Conservation (phyloP, 2,329 filamentous ascomycete genomes). For the Pseudocercospora fijiensis region DNA sequence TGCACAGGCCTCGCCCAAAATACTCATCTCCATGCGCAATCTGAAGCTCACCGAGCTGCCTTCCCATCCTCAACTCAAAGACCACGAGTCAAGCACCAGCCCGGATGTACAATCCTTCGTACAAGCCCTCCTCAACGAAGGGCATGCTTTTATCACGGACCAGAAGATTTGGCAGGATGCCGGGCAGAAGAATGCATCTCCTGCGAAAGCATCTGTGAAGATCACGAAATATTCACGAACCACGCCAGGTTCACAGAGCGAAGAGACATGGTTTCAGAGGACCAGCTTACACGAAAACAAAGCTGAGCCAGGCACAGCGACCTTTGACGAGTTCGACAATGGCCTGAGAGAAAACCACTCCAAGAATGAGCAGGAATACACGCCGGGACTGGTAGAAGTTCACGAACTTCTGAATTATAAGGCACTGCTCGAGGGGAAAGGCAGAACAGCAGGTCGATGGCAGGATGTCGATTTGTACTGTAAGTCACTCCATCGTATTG, state of each 20-base stretch:
- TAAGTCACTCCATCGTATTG: neutral
- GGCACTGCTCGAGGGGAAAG: conserved; percentile 29
- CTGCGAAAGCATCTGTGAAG: conserved; percentile 55
- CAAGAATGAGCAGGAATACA: conserved; percentile 58
- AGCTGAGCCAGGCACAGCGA: conserved; percentile 54
- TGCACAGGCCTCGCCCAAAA: neutral
- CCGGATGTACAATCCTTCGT: conserved; percentile 55
- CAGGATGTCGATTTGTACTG: conserved; percentile 40
- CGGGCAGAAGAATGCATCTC: conserved; percentile 57
- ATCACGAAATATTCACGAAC: conserved; percentile 50
- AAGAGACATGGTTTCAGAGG: conserved; percentile 64
- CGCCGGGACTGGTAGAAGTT: conserved; percentile 55
- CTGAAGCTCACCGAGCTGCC: conserved; percentile 37
- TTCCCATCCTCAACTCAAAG: conserved; percentile 34
- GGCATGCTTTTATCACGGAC: conserved; percentile 58
- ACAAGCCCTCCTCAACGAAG: conserved; percentile 56
- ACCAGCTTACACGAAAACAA: conserved; percentile 61
- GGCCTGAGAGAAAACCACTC: conserved; percentile 61
- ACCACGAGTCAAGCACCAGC: conserved; percentile 34
- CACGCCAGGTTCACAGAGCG: conserved; percentile 35
- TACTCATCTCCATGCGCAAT: conserved; percentile 37
- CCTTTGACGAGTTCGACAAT: conserved; percentile 62
- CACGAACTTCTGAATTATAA: conserved; percentile 48
- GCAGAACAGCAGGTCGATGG: conserved; percentile 33
- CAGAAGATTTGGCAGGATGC: conserved; percentile 38